A percentile compares a stretch with the other conserved stretches of the same genome.
These are phyloP conservation scores for Dothistroma pini DNA, from an alignment of 2,329 filamentous ascomycete species.

Conservation along the genomic window DNA sequence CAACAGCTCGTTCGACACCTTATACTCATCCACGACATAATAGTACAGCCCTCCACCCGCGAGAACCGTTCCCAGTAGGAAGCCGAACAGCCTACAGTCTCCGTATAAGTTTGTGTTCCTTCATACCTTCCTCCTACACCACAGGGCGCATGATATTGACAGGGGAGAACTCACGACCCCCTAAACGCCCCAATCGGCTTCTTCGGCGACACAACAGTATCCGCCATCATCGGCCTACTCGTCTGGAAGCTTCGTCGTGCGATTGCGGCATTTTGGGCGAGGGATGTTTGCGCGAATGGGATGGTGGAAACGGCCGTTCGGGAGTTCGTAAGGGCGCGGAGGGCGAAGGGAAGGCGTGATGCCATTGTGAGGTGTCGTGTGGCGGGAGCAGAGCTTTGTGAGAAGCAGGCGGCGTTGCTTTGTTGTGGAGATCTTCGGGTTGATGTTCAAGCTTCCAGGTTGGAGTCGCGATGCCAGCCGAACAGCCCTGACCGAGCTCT, in stretches of 20 bases:
- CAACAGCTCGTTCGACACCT: slow-evolving; percentile 85
- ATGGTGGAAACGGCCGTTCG: slow-evolving; percentile 13
- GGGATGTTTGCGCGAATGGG: slow-evolving; percentile 4
- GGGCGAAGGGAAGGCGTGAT: slow-evolving; percentile 40
- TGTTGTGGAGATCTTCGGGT: not conserved
- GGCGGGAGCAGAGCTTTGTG: not conserved
- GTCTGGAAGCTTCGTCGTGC: slow-evolving; percentile 39
- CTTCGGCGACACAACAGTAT: slow-evolving; percentile 47
- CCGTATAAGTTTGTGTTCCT: not conserved
- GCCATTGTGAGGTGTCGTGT: slow-evolving; percentile 38
- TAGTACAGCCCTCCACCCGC: slow-evolving; percentile 82
- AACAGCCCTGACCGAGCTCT: not conserved
- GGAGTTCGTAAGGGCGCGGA: slow-evolving; percentile 30
- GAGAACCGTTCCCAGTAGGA: slow-evolving; percentile 77
- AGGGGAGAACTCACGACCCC: slow-evolving; percentile 60
- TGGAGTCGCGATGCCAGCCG: not conserved
- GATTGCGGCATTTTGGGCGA: not conserved
- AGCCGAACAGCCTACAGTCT: slow-evolving; percentile 73
- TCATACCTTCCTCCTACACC: not conserved
- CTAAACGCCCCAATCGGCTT: slow-evolving; percentile 69
- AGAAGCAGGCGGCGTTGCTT: not conserved
- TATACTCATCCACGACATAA: slow-evolving; percentile 91
- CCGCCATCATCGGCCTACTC: slow-evolving; percentile 23
- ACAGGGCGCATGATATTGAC: not conserved
- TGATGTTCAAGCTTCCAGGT: not conserved